These are phyloP conservation scores for Cladosporium sp. DNA, from an alignment of 2,329 filamentous ascomycete species.

Conservation along the genomic window DNA sequence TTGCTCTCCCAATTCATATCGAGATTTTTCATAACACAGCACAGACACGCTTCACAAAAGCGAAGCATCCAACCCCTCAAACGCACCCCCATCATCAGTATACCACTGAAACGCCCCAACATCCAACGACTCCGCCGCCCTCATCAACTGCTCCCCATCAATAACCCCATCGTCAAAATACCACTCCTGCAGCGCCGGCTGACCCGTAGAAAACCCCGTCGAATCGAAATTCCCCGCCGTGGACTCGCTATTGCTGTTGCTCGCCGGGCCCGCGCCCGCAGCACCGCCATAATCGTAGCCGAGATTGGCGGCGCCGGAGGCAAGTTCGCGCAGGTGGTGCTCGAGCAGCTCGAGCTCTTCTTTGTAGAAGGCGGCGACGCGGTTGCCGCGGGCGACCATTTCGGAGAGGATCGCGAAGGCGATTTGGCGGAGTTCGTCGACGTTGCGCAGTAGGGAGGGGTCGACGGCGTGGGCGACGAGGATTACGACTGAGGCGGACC, in stretches of 20 bases:
- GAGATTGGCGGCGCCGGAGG: slow-evolving; percentile 5
- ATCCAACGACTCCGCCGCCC: slow-evolving; percentile 87
- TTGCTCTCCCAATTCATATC: too few relatives aligned
- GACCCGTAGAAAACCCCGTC: slow-evolving; percentile 1
- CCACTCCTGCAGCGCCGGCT: slow-evolving; percentile 13
- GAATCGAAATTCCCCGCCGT: slow-evolving; percentile 12
- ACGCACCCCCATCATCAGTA: neutral
- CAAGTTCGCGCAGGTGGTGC: slow-evolving; percentile 15
- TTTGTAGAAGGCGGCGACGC: slow-evolving; percentile 27
- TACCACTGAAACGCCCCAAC: slow-evolving; percentile 20
- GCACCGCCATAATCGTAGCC: slow-evolving; percentile 2
- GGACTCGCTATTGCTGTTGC: slow-evolving; percentile 12
- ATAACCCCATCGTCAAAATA: slow-evolving; percentile 18
- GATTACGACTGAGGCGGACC: slow-evolving; percentile 28
- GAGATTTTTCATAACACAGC: neutral
- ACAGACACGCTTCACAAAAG: neutral
- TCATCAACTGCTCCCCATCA: slow-evolving; percentile 42
- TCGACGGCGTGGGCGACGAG: slow-evolving; percentile 27
- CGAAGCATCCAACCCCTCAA: slow-evolving; percentile 17
- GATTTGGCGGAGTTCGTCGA: slow-evolving; percentile 22
- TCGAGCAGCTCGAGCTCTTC: slow-evolving; percentile 27
- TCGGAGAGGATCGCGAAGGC: slow-evolving; percentile 27
- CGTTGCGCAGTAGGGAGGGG: slow-evolving; percentile 26
- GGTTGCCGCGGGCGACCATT: slow-evolving; percentile 28
- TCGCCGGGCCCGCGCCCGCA: slow-evolving; percentile 4